A percentile compares a stretch with the other conserved stretches of the same genome.
phyloP scores from a whole-genome alignment of 345 rosid species.

The Dimocarpus longan region DNA sequence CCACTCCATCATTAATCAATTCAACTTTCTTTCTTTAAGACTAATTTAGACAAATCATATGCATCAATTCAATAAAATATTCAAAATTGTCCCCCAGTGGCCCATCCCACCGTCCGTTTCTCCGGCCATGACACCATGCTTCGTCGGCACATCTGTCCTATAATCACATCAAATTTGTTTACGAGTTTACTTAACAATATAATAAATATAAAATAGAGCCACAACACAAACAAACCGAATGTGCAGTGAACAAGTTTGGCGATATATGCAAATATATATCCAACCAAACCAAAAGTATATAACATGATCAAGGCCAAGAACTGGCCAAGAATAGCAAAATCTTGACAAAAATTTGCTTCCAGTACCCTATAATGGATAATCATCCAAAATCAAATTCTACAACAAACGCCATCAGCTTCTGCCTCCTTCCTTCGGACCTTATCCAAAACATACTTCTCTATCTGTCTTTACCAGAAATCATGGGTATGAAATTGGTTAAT shows the following conservation, averaged over 20 bases:
- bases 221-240: neutral
- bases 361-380: constrained; percentile 27
- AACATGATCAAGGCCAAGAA: neutral
- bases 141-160: constrained; percentile 25
- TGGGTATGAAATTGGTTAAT: constrained; percentile 53
- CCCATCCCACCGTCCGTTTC: constrained; percentile 35
- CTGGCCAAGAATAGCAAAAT: neutral
- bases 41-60: neutral
- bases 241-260: neutral
- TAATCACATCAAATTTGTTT: neutral
- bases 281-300: neutral
- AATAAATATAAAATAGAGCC: neutral
- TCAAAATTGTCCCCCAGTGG: constrained; percentile 4
- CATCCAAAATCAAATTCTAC: constrained; percentile 21
- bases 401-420: constrained; percentile 49
- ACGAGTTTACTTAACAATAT: neutral
- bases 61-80: constrained; percentile 8
- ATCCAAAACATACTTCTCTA: constrained; percentile 64
- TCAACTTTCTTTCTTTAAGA: neutral
- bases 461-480: constrained; percentile 64
- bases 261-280: too few species aligned
- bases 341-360: neutral
- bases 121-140: constrained; percentile 27
- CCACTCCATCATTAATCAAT: neutral
- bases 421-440: constrained; percentile 81